A percentile compares a stretch with the other conserved stretches of the same genome.
Evolutionary conservation across 805 yeast species (phyloP).

Genomic region (Cyberlindnera samutprakarnensis): DNA sequence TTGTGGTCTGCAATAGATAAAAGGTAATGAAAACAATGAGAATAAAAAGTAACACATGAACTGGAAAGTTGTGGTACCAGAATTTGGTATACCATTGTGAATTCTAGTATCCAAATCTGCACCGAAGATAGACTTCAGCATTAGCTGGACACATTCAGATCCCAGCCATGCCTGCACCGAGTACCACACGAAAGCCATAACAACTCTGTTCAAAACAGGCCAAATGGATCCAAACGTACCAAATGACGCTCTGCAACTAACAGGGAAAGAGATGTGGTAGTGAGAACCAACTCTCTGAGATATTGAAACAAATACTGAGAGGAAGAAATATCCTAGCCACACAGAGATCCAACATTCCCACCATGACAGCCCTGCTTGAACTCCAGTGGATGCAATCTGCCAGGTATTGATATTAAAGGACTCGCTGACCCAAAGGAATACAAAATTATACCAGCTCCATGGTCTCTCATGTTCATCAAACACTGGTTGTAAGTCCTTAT

Average conservation of each 20-base stretch:
- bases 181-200: constrained; percentile 84
- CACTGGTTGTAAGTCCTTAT: constrained; percentile 74
- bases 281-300: constrained; percentile 73
- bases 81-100: constrained; percentile 50
- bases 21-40: constrained; percentile 76
- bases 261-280: constrained; percentile 83
- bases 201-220: constrained; percentile 86
- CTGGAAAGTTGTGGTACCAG: constrained; percentile 63
- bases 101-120: constrained; percentile 52
- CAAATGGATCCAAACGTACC: constrained; percentile 83
- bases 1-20: constrained; percentile 77
- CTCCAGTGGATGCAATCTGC: constrained; percentile 88
- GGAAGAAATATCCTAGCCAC: constrained; percentile 73
- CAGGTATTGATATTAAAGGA: constrained; percentile 86
- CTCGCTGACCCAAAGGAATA: constrained; percentile 83
- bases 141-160: constrained; percentile 71
- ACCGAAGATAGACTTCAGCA: constrained; percentile 74
- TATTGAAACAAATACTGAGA: constrained; percentile 62
- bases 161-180: constrained; percentile 83
- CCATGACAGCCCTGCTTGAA: constrained; percentile 72
- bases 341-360: constrained; percentile 90
- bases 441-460: constrained; percentile 83
- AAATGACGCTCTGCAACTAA: constrained; percentile 71
- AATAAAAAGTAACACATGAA: constrained; percentile 74
- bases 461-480: constrained; percentile 56